phyloP scores from a whole-genome alignment of 192 early-diverging fungal genomes.

The Backusella liffmaniae region DNA sequence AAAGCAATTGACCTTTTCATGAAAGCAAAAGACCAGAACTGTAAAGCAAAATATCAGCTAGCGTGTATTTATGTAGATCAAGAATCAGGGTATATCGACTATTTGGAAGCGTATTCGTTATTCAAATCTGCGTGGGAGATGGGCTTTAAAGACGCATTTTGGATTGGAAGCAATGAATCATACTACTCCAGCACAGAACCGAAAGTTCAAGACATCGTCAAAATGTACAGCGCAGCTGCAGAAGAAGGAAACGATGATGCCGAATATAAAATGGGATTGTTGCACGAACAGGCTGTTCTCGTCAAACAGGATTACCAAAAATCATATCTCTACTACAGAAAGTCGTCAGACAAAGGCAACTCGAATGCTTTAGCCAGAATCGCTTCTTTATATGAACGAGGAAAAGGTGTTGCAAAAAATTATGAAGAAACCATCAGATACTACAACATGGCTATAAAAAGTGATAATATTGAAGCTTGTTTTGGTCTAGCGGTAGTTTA shows the following conservation, averaged over 20 bases:
- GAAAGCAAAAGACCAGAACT: not conserved
- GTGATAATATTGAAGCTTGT: not conserved
- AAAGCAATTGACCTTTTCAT: not conserved
- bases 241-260: not conserved
- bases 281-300: not conserved
- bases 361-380: not conserved
- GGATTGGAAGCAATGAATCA: not conserved
- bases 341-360: not conserved
- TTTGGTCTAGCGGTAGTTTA: not conserved
- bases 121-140: slow-evolving; percentile 1
- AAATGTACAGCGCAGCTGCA: not conserved
- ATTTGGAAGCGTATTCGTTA: not conserved
- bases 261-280: not conserved
- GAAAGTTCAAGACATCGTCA: not conserved
- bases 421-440: not conserved
- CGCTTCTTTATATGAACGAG: not conserved
- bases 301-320: not conserved
- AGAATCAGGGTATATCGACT: not conserved
- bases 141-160: not conserved
- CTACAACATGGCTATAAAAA: not conserved
- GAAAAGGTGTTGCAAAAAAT: not conserved
- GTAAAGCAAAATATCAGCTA: not conserved
- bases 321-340: not conserved
- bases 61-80: not conserved
- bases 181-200: not conserved